Evolutionary conservation across 352 stramenopile genomes (phyloP), one percentile per base, ranked within the genome.

Genomic region (Phytopythium chamaehyphon): DNA sequence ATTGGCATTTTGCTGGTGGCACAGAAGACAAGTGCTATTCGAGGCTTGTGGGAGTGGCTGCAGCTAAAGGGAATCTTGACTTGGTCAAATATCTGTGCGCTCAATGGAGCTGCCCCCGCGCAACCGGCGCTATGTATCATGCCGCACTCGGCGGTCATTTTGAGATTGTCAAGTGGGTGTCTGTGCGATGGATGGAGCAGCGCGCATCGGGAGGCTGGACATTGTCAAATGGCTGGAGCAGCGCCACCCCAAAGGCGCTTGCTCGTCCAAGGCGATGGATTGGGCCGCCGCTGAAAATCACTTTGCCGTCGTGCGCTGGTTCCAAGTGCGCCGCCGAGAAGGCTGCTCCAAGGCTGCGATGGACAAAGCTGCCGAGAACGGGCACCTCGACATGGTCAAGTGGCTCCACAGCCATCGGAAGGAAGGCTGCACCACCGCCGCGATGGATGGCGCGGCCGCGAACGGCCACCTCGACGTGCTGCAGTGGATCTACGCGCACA

Each of bases 141-240:
- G 39, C 39, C 2, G 39, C 19, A 11, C 39, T 19, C 14, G n/a
- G 4, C 6, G 44, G 44, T 31, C 26, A 50, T 19, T 24, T 50
- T 21, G 43, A 33, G 14, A 19, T 52, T 40, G 43, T 50, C 24
- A 45, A 45, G 6, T 45, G 39, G 39, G n/a, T 45, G 18, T 45
- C 22, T 23, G 6, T 23, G 46, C 46, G 16, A 51, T 51, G 45
- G n/a, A 51, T 23, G 18, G 7, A 22, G 45, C 45, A 5, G 45
- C 45, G 26, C 15, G 16, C 8, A 33, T 0, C 9, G 46, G 31
- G 9, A 33, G 48, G 19, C 21, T 52, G 15, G 49, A 54, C 26
- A 43, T 58, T 1, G 44, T 64, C 1, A 10, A 51, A 9, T 64
- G 57, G 52, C 51, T 64, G 0, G 45, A 60, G 15, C 15, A 0